Percentiles rank a stretch among this genome's conserved stretches.
Conservation (phyloP, 1,284 basidiomycete genomes). For the Ustilago trichophora region DNA sequence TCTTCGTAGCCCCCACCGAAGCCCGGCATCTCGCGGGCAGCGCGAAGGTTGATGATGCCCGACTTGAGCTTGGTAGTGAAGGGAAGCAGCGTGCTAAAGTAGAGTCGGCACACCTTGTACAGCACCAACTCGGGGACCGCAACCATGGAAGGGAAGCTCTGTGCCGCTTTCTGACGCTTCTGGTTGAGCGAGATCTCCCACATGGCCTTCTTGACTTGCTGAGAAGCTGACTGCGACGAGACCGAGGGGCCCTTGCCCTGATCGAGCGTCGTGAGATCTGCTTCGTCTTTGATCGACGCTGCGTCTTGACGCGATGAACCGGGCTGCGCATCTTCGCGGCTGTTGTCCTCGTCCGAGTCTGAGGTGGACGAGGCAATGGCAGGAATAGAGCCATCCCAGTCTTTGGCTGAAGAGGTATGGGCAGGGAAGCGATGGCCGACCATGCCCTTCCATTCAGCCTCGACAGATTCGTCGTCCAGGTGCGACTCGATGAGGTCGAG, state of each 20-base stretch:
- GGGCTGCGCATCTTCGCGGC: background rate
- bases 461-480: slow-evolving; percentile 31
- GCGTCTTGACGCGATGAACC: background rate
- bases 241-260: background rate
- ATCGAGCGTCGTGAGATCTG: background rate
- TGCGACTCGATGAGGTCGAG: slow-evolving; percentile 43
- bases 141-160: slow-evolving; percentile 44
- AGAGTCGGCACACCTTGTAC: slow-evolving; percentile 50
- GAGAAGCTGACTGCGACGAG: slow-evolving; percentile 8
- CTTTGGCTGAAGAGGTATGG: slow-evolving; percentile 10
- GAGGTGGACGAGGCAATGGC: slow-evolving; percentile 4
- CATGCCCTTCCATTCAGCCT: slow-evolving; percentile 32
- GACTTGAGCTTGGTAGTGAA: slow-evolving; percentile 47
- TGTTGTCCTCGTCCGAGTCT: slow-evolving; percentile 19
- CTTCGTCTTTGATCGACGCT: slow-evolving; percentile 6
- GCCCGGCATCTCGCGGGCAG: slow-evolving; percentile 24
- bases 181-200: slow-evolving; percentile 47
- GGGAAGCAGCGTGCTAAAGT: slow-evolving; percentile 46
- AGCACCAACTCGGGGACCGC: slow-evolving; percentile 45
- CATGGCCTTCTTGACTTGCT: slow-evolving; percentile 27
- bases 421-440: slow-evolving; percentile 33
- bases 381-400: slow-evolving; percentile 7
- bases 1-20: slow-evolving; percentile 35
- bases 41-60: slow-evolving; percentile 45
- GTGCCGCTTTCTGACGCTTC: slow-evolving; percentile 34